Evolutionary conservation across 2,329 filamentous ascomycete species (phyloP), one percentile per base, ranked within the genome.

Genomic region (Pseudocercospora eumusae): DNA sequence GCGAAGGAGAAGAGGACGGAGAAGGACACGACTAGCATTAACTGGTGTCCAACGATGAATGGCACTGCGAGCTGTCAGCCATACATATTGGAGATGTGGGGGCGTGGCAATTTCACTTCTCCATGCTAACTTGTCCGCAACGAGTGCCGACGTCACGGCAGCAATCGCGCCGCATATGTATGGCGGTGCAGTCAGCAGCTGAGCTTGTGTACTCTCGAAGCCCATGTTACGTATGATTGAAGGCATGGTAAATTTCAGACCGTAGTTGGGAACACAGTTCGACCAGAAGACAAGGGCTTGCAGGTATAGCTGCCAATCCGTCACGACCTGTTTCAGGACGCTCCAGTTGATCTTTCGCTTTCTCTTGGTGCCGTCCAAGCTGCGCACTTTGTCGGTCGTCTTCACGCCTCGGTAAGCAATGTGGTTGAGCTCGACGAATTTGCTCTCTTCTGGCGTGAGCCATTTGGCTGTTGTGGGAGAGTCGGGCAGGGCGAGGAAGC

Each of bases 341-440:
- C 66, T 63, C 73, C 71, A 73, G 45, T 80, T 23, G 76, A 80
- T 67, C 0, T 45, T 68, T 23, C 44, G 18, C 77, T 59, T 68
- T 59, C 85, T 88, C 82, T 52, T 25, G n/a, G n/a, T 27, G 13
- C 33, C 28, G 15, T 59, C 61, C 9, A 70, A 36, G 18, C 67
- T 47, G 21, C 44, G 44, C 18, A 21, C 20, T 13, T 68, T 59
- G 18, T 57, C 50, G 8, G 40, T 63, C 28, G 57, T 59, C 40
- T 60, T 64, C 25, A 60, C 56, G 1, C 74, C 0, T 87, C 88
- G 33, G 84, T 80, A 33, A 73, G 62, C 0, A 90, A 88, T 25
- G 85, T 86, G 1, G 66, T 73, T 89, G 88, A 92, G 5, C 77
- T 83, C 69, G 91, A 92, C 1, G 77, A 71, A 68, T 91, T 88